Evolutionary conservation across 2,329 filamentous ascomycete species (phyloP), one percentile per base, ranked within the genome.

Genomic region (Beauveria brongniartii): DNA sequence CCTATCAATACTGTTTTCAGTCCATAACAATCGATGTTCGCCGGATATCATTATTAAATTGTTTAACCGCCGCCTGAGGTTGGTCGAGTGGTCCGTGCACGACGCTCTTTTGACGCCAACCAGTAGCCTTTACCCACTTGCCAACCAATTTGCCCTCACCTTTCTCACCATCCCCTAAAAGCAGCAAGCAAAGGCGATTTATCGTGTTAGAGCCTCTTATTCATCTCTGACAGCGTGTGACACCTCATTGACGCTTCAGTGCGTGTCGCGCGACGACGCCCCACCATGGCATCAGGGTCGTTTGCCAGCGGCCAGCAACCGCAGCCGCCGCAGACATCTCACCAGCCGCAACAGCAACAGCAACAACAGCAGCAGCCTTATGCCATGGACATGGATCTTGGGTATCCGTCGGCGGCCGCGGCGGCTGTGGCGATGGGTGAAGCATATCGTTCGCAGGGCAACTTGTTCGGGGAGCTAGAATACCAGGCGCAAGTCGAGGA

Each of bases 301-400:
- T 61, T 51, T 28, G 52, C 37, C 16, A 37, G 46, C 20, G 53
- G 46, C 53, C 46, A 53, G 18, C 43, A 37, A 20, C 60, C 61
- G 22, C 63, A 68, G 41, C 65, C 67, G 63, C 67, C 66, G 59
- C 67, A 64, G 63, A 65, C 66, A 56, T 65, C 67, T 46, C 40
- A 43, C 8, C 37, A 40, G 40, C 58, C 62, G 22, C 62, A 53
- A 14, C 46, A 51, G 9, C 67, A 66, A 59, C 66, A 65, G 62
- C 65, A 66, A 54, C 61, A 59, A 59, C 66, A 57, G 46, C 55
- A 55, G 41, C 63, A 54, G n/a, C 37, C 22, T 14, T 56, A 56
- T 50, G 34, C 59, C 14, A 56, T 61, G 52, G 59, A 61, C 16
- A 34, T 56, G 40, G 46, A 47, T 6, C 26, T 50, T 14, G 54